These are phyloP conservation scores for Candida khao-thaluensis DNA, from an alignment of 805 yeast species.

Conservation along the genomic window DNA sequence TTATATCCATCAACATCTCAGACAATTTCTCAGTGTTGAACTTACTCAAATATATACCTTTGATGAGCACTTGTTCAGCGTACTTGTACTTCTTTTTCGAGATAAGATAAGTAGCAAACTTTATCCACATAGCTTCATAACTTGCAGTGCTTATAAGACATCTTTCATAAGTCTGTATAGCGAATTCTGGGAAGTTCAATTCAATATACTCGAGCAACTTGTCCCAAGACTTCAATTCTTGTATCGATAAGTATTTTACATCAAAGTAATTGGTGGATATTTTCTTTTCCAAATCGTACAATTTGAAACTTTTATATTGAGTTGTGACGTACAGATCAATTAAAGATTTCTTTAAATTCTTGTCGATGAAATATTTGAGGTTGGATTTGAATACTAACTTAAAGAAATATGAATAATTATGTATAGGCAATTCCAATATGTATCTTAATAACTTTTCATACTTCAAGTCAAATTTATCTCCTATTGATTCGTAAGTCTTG, in stretches of 20 bases:
- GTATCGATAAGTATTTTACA: conserved; percentile 30
- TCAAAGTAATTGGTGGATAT: conserved; percentile 37
- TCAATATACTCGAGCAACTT: conserved; percentile 58
- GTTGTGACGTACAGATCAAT: conserved; percentile 55
- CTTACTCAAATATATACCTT: background rate
- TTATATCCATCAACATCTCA: background rate
- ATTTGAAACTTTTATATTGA: conserved; percentile 51
- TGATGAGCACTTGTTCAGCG: conserved; percentile 3
- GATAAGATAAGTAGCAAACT: conserved; percentile 45
- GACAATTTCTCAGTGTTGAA: background rate
- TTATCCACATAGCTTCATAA: conserved; percentile 51
- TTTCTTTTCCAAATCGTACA: conserved; percentile 49
- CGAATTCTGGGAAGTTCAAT: conserved; percentile 24
- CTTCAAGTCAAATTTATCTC: conserved; percentile 24
- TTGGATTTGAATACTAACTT: conserved; percentile 31
- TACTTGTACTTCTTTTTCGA: background rate
- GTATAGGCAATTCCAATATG: conserved; percentile 54
- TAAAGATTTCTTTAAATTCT: conserved; percentile 45
- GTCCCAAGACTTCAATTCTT: conserved; percentile 60
- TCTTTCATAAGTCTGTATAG: conserved; percentile 45
- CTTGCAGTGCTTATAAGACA: conserved; percentile 45
- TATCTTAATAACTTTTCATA: conserved; percentile 46
- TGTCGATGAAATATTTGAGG: conserved; percentile 19
- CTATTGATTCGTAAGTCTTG: conserved; percentile 26
- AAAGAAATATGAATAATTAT: conserved; percentile 51